Evolutionary conservation across 129 eudicot genomes (phyloP).

Genomic region (Flaveria linearis): DNA sequence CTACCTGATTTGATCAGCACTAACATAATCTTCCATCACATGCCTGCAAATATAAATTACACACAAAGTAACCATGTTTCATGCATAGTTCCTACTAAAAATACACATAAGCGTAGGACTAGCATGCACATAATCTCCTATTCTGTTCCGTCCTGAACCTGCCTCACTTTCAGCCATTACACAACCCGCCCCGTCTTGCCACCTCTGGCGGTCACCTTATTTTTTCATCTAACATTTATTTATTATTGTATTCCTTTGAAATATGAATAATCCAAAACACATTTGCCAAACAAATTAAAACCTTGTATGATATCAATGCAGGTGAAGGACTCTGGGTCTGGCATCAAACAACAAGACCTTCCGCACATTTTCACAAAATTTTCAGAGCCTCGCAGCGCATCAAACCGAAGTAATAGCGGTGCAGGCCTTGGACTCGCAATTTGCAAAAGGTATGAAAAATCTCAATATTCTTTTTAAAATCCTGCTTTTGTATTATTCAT

Average conservation of each 20-base stretch:
- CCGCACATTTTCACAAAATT: slow-evolving; percentile 59
- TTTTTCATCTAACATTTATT: neutral
- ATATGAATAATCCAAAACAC: neutral
- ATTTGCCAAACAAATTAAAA: neutral
- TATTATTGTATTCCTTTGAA: neutral
- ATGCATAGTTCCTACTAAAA: too few relatives aligned
- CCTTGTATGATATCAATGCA: slow-evolving; percentile 13
- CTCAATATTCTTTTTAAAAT: neutral
- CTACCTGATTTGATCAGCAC: neutral
- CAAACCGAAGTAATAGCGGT: slow-evolving; percentile 35
- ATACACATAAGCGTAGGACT: too few relatives aligned
- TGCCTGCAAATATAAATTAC: too few relatives aligned
- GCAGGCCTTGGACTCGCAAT: slow-evolving; percentile 66
- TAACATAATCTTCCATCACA: neutral
- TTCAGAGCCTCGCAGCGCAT: slow-evolving; percentile 43
- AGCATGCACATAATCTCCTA: too few relatives aligned
- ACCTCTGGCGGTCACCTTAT: neutral
- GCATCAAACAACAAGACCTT: slow-evolving; percentile 53
- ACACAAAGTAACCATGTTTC: too few relatives aligned
- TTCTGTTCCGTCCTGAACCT: neutral
- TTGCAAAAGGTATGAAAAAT: slow-evolving; percentile 47
- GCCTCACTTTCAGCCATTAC: neutral
- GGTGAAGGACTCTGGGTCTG: slow-evolving; percentile 70
- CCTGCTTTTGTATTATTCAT: neutral
- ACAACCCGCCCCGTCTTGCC: neutral